Evolutionary conservation across 495 filamentous ascomycete species (phyloP).

Genomic region (Podospora sp.): DNA sequence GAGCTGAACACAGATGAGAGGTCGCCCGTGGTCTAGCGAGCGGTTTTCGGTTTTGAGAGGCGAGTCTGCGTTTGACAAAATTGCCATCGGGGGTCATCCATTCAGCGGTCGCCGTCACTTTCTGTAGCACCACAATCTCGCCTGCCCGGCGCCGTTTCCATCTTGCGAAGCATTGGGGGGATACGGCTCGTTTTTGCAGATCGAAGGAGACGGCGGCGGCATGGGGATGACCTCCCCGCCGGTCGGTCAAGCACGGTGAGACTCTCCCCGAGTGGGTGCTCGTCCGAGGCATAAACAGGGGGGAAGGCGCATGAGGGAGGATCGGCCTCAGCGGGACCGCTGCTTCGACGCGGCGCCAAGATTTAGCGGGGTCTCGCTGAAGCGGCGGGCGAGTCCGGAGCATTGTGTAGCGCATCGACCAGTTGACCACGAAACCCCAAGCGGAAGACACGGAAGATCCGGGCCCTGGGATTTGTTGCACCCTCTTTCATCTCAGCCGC

Average conservation of each 20-base stretch:
- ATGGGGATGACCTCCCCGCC: not conserved
- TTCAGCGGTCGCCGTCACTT: not conserved
- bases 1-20: slow-evolving; percentile 15
- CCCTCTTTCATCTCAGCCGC: not conserved
- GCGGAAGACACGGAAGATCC: slow-evolving; percentile 11
- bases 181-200: not conserved
- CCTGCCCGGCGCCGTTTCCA: not conserved
- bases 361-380: slow-evolving; percentile 6
- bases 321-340: slow-evolving; percentile 14
- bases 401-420: not conserved
- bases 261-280: not conserved
- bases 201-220: not conserved
- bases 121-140: not conserved
- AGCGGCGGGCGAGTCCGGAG: slow-evolving; percentile 16
- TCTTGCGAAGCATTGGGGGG: not conserved
- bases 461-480: not conserved
- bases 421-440: slow-evolving; percentile 6
- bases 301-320: slow-evolving; percentile 13
- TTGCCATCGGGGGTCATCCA: not conserved
- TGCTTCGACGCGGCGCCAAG: slow-evolving; percentile 19
- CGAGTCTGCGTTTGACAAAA: not conserved
- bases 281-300: not conserved
- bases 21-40: slow-evolving; percentile 11
- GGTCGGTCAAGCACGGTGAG: not conserved
- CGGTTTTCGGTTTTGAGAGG: not conserved